A percentile compares a stretch with the other conserved stretches of the same genome.
Evolutionary conservation across 2,329 filamentous ascomycete genomes (phyloP).

Genomic region (Ceratocystis colombiana): DNA sequence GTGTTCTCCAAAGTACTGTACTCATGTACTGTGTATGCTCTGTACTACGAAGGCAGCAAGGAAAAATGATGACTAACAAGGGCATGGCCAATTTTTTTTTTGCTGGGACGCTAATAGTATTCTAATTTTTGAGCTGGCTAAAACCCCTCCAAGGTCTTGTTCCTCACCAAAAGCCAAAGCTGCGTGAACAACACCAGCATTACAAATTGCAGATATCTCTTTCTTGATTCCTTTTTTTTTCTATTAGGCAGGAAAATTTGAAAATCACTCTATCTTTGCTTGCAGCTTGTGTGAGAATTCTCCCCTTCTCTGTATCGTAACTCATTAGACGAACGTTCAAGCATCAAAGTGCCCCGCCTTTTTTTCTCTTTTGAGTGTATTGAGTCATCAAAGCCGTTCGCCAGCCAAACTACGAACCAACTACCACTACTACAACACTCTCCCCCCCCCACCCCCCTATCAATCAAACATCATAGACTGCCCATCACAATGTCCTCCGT

Average conservation of each 20-base stretch:
- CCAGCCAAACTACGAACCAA: constrained; percentile 7
- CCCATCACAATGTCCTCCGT: constrained; percentile 42
- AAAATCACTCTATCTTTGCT: background rate
- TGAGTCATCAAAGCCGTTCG: constrained; percentile 23
- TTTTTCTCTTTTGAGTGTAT: constrained; percentile 9
- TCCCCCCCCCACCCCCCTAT: background rate
- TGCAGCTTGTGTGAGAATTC: background rate
- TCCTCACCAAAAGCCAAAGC: background rate
- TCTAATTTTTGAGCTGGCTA: constrained; percentile 23
- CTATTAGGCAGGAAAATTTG: background rate
- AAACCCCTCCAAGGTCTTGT: constrained; percentile 24
- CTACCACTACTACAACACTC: background rate
- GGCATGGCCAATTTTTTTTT: constrained; percentile 14
- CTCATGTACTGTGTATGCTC: background rate
- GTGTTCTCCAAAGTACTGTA: no score
- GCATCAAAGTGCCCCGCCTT: constrained; percentile 22
- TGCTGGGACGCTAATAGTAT: constrained; percentile 23
- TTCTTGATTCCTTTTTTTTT: background rate
- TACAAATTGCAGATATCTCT: background rate
- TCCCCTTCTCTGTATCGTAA: background rate
- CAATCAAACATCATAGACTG: constrained; percentile 1
- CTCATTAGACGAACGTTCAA: background rate
- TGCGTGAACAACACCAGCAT: background rate
- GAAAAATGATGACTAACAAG: constrained; percentile 24
- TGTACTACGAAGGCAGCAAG: constrained; percentile 2